Evolutionary conservation across 1,284 basidiomycete genomes (phyloP), one percentile per base, ranked within the genome.

Genomic region (Trametes pubescens): DNA sequence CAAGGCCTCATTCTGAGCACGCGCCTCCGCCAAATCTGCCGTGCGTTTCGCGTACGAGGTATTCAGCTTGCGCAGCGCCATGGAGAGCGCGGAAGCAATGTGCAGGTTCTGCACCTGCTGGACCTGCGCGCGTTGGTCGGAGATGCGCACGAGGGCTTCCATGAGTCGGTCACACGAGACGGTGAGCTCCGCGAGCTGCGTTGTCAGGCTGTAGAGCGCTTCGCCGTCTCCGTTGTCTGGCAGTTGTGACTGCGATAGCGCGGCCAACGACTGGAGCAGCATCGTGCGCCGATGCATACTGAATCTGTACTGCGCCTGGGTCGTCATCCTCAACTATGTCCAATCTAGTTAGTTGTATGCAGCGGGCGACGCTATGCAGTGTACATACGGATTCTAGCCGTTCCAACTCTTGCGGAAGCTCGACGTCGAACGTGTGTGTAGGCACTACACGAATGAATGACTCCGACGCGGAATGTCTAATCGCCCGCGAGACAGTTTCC

Each of bases 21-120:
- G 80, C 21, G 84, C 78, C 22, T 79, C 76, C 35, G 77, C 73
- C 21, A 91, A 78, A 47, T 93, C 90, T 3, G 78, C 72, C 0
- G 82, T 85, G 37, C 90, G 85, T 51, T 86, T 84, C 11, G 86
- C 85, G 66, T 91, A 91, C 53, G 88, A 89, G 48, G 82, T 83
- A 73, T 93, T 93, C 43, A 93, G 81, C 78, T 94, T 94, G 11
- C 91, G 83, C 51, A 94, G 75, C 7, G 89, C 91, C 68, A 93
- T 84, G 1, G 88, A 87, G 14, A 93, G 82, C 16, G 91, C 90
- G 32, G 88, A 91, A 4, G 88, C 82, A 76, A 84, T 86, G 75
- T 93, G 92, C 32, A 82, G 76, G 64, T 92, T 88, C 21, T 86
- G 79, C 43, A 92, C 69, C 47, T 79, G 78, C 21, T 81, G 76